phyloP scores from a whole-genome alignment of 306 rosid species.

The Trichosanthes truncata region DNA sequence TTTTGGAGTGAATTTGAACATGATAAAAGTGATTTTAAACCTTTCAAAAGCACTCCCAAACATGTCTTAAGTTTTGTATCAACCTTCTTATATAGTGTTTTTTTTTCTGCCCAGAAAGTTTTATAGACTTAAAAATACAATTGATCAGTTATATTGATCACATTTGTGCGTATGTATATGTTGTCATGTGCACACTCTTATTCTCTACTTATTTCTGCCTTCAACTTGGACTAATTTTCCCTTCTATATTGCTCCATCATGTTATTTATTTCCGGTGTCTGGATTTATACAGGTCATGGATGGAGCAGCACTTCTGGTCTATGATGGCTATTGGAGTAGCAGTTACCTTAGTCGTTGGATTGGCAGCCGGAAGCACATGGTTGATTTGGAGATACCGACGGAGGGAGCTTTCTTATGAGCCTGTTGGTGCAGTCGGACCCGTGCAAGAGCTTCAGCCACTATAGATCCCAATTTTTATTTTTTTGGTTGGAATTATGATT shows the following conservation, averaged over 20 bases:
- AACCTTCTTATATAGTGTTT: not conserved
- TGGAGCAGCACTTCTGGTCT: slow-evolving; percentile 21
- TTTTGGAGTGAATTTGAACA: too few relatives aligned
- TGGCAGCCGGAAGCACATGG: slow-evolving; percentile 23
- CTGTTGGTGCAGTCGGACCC: slow-evolving; percentile 14
- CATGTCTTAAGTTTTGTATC: not conserved
- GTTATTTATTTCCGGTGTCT: not conserved
- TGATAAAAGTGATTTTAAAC: too few relatives aligned
- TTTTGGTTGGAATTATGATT: not conserved
- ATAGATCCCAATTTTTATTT: not conserved
- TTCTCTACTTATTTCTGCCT: not conserved
- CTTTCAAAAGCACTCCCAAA: too few relatives aligned
- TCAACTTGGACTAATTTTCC: not conserved
- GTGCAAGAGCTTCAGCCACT: slow-evolving; percentile 52
- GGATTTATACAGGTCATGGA: slow-evolving; percentile 28
- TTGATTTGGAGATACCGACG: slow-evolving; percentile 24
- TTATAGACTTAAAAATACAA: not conserved
- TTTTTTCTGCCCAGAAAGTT: not conserved
- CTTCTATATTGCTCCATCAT: not conserved
- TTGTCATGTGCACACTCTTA: not conserved
- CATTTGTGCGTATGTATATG: not conserved
- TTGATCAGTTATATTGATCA: not conserved
- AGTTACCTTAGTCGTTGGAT: slow-evolving; percentile 20
- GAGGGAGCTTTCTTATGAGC: slow-evolving; percentile 23
- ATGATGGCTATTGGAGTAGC: slow-evolving; percentile 18